Conservation (phyloP, 805 yeast species). For the Tetrapisispora fleetii region DNA sequence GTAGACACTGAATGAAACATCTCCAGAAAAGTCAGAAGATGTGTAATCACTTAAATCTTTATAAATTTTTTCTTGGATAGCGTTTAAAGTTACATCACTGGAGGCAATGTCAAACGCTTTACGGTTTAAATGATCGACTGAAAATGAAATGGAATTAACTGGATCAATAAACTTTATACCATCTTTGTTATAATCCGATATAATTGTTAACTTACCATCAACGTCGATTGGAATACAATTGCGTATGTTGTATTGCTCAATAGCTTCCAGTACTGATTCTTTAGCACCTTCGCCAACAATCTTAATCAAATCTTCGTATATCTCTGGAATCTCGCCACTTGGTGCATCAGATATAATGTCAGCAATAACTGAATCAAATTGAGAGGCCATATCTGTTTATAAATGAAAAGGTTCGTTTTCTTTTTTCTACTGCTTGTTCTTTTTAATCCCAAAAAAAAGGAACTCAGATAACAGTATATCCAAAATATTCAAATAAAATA, state of each 20-base stretch:
- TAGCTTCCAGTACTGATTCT: slow-evolving; percentile 27
- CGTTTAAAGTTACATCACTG: slow-evolving; percentile 17
- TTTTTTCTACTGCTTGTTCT: not conserved
- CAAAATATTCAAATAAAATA: no score
- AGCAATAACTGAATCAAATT: slow-evolving; percentile 20
- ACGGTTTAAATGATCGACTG: slow-evolving; percentile 45
- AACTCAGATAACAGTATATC: no score
- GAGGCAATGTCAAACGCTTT: slow-evolving; percentile 45
- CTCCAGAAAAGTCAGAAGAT: slow-evolving; percentile 56
- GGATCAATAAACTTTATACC: slow-evolving; percentile 51
- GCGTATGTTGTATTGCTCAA: slow-evolving; percentile 34
- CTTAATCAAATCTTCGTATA: slow-evolving; percentile 34
- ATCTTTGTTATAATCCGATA: slow-evolving; percentile 40
- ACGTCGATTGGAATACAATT: slow-evolving; percentile 30
- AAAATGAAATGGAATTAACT: slow-evolving; percentile 38
- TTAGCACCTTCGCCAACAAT: slow-evolving; percentile 34
- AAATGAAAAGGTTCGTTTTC: not conserved
- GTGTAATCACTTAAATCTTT: slow-evolving; percentile 38
- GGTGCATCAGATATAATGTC: slow-evolving; percentile 26
- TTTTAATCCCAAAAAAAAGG: not conserved
- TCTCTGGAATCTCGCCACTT: slow-evolving; percentile 28
- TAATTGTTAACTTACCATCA: slow-evolving; percentile 30
- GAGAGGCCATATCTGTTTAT: not conserved
- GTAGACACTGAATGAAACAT: slow-evolving; percentile 36
- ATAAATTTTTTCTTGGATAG: slow-evolving; percentile 11